These are phyloP conservation scores for Cymbopogon citratus DNA, from an alignment of 176 grass and related monocot species.

Conservation along the genomic window DNA sequence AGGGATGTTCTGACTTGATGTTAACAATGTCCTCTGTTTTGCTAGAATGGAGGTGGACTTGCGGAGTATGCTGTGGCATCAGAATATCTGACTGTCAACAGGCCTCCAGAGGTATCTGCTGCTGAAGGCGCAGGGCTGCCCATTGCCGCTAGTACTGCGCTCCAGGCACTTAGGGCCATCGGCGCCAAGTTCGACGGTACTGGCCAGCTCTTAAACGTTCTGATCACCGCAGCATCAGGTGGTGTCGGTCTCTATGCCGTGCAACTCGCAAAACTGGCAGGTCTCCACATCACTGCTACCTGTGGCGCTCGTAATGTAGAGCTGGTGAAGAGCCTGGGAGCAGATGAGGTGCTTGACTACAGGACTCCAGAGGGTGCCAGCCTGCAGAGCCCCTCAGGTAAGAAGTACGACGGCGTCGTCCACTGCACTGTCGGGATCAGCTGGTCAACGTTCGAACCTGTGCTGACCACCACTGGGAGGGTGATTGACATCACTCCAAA, in stretches of 20 bases:
- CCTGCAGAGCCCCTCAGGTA: constrained; percentile 48
- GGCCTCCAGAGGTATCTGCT: constrained; percentile 24
- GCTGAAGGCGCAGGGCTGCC: constrained; percentile 44
- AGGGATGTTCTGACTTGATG: background rate
- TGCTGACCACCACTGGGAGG: constrained; percentile 29
- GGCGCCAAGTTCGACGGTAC: constrained; percentile 55
- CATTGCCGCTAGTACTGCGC: constrained; percentile 37
- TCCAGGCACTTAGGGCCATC: constrained; percentile 27
- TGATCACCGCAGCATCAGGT: constrained; percentile 56
- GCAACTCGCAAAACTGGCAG: constrained; percentile 49
- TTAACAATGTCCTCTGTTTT: background rate
- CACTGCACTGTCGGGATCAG: constrained; percentile 43
- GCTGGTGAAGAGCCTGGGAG: constrained; percentile 52
- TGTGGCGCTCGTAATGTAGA: constrained; percentile 47
- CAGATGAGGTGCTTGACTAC: constrained; percentile 72
- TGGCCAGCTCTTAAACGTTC: constrained; percentile 32
- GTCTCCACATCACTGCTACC: constrained; percentile 55
- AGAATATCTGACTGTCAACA: constrained; percentile 28
- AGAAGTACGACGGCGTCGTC: constrained; percentile 52
- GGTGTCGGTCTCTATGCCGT: constrained; percentile 47
- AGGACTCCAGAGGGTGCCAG: constrained; percentile 42
- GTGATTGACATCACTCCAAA: constrained; percentile 53
- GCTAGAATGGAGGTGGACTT: constrained; percentile 52
- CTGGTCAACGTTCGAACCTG: constrained; percentile 45
- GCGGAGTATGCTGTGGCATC: constrained; percentile 50